Evolutionary conservation across 371 early-diverging fungal species (phyloP), one percentile per base, ranked within the genome.

Genomic region (Capniomyces stellatus): DNA sequence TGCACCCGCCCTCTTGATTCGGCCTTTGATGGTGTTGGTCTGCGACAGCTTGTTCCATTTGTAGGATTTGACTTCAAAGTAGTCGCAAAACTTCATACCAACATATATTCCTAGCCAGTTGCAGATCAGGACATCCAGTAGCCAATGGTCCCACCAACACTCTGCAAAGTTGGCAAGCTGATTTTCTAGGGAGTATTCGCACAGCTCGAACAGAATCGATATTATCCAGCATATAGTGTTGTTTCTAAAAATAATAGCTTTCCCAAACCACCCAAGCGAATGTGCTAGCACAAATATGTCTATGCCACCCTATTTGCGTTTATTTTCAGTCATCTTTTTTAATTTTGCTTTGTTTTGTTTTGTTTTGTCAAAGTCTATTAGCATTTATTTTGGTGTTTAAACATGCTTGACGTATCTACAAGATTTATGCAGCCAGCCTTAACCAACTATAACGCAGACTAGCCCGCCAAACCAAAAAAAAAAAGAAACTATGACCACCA

Each of bases 111-210:
- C 97, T 15, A 82, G 68, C 92, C 92, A 92, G 64, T 96, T 96
- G 64, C 95, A 92, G 3, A 83, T 39, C 15, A 93, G 64, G 3
- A 96, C 93, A 73, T 96, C 97, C 44, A 96, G 65, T 52, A 96
- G 82, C 97, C 97, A 96, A 6, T 96, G 95, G 74, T 96, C 94
- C 95, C 95, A 96, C 95, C 95, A 96, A 68, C 97, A 96, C 72
- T 96, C 97, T 31, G 88, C 87, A 74, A 96, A 96, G 68, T 96
- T 96, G 54, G 90, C 85, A 62, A 95, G 74, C 64, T 95, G 95
- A 67, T 94, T 93, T 58, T 85, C 76, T 46, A 96, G 72, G 47
- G 92, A 84, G 68, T 96, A 96, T 64, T 96, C 97, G 71, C 87
- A 76, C 30, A 95, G 67, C 67, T 96, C 97, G 65, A 96, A 96